These are phyloP conservation scores for Aspergillus ruber DNA, from an alignment of 2,329 filamentous ascomycete genomes.

Conservation along the genomic window DNA sequence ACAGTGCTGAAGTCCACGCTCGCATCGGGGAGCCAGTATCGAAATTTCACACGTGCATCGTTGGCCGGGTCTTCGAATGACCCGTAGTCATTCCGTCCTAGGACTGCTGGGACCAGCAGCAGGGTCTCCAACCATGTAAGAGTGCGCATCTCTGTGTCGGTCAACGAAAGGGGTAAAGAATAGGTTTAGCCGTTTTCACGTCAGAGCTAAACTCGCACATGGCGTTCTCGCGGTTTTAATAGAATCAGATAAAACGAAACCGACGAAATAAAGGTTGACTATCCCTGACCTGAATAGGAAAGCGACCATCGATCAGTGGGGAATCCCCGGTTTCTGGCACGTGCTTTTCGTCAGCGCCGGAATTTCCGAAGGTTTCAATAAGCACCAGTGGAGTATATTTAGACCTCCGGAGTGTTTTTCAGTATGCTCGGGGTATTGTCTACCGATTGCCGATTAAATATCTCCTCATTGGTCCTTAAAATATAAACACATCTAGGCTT, in stretches of 20 bases:
- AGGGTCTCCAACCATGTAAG: neutral
- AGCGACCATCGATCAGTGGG: neutral
- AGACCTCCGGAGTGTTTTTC: neutral
- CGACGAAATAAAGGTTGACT: too few species aligned
- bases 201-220: too few species aligned
- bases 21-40: slow-evolving; percentile 38
- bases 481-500: too few species aligned
- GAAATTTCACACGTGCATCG: slow-evolving; percentile 24
- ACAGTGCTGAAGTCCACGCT: slow-evolving; percentile 23
- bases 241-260: too few species aligned
- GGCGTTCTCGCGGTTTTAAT: too few species aligned
- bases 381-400: neutral
- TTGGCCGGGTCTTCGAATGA: slow-evolving; percentile 22
- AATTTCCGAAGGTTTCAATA: neutral
- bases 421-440: too few species aligned
- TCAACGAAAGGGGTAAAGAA: neutral
- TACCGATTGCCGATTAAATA: too few species aligned
- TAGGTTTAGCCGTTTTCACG: neutral
- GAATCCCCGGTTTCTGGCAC: neutral
- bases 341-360: neutral
- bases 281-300: neutral
- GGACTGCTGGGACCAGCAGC: neutral
- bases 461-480: too few species aligned
- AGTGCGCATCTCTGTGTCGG: neutral
- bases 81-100: neutral